Evolutionary conservation across 164 flowering plant genomes (phyloP), one percentile per base, ranked within the genome.

Genomic region (Stephania japonica): DNA sequence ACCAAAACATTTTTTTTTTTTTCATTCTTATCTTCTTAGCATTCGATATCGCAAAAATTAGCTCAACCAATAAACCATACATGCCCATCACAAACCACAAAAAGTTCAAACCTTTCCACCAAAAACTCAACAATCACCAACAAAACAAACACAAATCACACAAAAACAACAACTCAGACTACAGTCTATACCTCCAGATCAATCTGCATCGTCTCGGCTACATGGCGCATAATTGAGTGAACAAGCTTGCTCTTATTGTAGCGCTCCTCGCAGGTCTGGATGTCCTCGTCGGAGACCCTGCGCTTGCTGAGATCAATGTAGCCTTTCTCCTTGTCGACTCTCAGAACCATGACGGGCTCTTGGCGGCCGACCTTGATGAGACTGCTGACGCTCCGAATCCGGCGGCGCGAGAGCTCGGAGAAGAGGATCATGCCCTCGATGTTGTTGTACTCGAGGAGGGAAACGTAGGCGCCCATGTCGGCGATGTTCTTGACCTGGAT

Each of bases 311-410:
- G 79, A 82, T 94, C 98, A 41, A 94, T 92, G 74, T 92, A 92
- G 0, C 97, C 98, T 67, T 91, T 94, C 47, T 92, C 97, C 76
- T 90, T 90, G 73, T 92, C 96, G 26, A 94, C 98, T 47, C 97
- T 80, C 16, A 94, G 90, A 8, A 94, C 98, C 97, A 94, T 92
- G n/a, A 91, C 98, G 13, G 97, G 98, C 84, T 94, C 98, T 77
- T 82, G 90, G 4, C 98, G 89, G 14, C 97, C 98, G 8, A 94
- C 97, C 82, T 85, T 89, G 82, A 94, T 91, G 41, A 89, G 79
- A 64, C 93, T 90, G 73, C 97, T 92, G 42, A 94, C 91, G 61
- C 97, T 89, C 5, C 98, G 90, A 77, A 94, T 94, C 13, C 98
- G 89, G 5, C 98, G 90, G 42, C 97, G 94, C 10, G 97, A 94